Evolutionary conservation across 2,329 filamentous ascomycete genomes (phyloP).

Genomic region (Septoria petroselini): DNA sequence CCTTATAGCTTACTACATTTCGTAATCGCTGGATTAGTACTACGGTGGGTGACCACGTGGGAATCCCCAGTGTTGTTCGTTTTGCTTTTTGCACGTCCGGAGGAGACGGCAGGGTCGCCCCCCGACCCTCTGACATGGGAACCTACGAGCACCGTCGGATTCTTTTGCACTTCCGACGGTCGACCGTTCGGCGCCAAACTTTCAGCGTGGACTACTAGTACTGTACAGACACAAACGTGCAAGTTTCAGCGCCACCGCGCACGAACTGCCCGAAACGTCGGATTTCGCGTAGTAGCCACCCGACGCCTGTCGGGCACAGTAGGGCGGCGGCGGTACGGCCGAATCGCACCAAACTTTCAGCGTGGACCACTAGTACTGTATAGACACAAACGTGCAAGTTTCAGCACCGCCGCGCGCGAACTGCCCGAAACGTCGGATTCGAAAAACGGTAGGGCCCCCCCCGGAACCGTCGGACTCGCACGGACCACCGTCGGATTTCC

Average conservation of each 20-base stretch:
- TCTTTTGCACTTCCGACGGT: background rate
- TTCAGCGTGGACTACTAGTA: background rate
- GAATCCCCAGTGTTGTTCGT: conserved; percentile 13
- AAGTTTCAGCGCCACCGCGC: background rate
- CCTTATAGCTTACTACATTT: too few relatives aligned
- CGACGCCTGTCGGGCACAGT: too few relatives aligned
- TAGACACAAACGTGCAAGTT: too few relatives aligned
- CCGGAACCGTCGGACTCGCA: too few relatives aligned
- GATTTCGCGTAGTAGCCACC: background rate
- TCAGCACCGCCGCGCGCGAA: too few relatives aligned
- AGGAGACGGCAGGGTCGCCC: background rate
- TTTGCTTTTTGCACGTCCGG: conserved; percentile 3
- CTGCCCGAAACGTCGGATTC: too few relatives aligned
- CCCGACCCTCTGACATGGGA: too few relatives aligned
- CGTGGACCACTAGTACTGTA: too few relatives aligned
- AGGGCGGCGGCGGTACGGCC: too few relatives aligned
- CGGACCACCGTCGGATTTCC: background rate
- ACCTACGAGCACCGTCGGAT: background rate
- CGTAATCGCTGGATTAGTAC: conserved; percentile 15
- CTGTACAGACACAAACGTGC: background rate
- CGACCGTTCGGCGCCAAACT: background rate
- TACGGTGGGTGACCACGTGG: conserved; percentile 13
- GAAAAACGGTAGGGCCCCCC: conserved; percentile 1
- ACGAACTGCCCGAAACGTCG: background rate
- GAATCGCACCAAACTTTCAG: too few relatives aligned